phyloP scores from a whole-genome alignment of 495 filamentous ascomycete species.

The Cercophora sp. region DNA sequence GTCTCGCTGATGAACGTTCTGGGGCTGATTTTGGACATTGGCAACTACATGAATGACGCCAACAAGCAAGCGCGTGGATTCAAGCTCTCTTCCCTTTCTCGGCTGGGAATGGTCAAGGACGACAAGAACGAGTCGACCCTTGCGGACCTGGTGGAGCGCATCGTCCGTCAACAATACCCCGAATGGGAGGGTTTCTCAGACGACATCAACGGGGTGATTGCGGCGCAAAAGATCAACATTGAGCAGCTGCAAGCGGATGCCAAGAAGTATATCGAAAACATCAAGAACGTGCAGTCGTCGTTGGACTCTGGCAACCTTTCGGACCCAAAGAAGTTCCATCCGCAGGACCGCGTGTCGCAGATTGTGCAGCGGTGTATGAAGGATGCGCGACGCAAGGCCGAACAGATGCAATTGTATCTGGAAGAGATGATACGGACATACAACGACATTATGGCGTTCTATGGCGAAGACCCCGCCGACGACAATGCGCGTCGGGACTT shows the following conservation, averaged over 20 bases:
- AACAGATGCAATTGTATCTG: conserved; percentile 90
- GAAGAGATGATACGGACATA: conserved; percentile 89
- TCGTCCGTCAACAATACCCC: conserved; percentile 92
- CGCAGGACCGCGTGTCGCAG: conserved; percentile 89
- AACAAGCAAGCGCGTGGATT: conserved; percentile 98
- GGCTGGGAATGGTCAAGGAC: conserved; percentile 96
- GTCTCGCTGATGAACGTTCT: conserved; percentile 93
- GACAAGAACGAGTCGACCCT: conserved; percentile 97
- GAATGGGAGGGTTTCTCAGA: conserved; percentile 88
- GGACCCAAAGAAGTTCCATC: conserved; percentile 96
- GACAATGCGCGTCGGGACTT: conserved; percentile 95
- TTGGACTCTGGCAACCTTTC: conserved; percentile 92
- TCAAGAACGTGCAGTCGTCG: conserved; percentile 86
- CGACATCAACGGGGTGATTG: conserved; percentile 77
- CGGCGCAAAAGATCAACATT: conserved; percentile 90
- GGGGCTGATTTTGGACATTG: conserved; percentile 92
- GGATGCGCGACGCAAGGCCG: conserved; percentile 90
- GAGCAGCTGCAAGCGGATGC: conserved; percentile 86
- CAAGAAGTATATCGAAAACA: conserved; percentile 91
- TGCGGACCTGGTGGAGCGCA: conserved; percentile 94
- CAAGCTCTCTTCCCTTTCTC: conserved; percentile 92
- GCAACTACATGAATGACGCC: conserved; percentile 99
- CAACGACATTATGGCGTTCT: conserved; percentile 95
- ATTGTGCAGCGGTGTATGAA: conserved; percentile 93
- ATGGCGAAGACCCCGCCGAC: conserved; percentile 88